Evolutionary conservation across 495 filamentous ascomycete species (phyloP).

Genomic region (Penicillium samsonianum): DNA sequence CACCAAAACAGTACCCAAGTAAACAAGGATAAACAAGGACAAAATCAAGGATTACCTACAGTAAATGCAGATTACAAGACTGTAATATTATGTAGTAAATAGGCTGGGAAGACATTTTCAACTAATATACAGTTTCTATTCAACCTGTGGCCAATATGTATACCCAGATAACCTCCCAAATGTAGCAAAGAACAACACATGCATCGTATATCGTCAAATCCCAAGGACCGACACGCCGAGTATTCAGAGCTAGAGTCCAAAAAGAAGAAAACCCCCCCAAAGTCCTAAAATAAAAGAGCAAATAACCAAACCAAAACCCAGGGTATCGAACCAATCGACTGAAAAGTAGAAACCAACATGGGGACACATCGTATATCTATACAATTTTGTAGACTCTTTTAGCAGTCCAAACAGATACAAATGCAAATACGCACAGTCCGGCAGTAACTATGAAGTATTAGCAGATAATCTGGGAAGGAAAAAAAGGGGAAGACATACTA

Average conservation of each 20-base stretch:
- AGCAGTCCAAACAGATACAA: slow-evolving; percentile 76
- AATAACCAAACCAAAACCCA: slow-evolving; percentile 1
- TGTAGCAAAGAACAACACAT: slow-evolving; percentile 2
- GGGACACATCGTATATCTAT: slow-evolving; percentile 22
- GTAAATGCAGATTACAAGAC: background rate
- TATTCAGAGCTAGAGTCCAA: slow-evolving; percentile 2
- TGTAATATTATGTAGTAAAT: background rate
- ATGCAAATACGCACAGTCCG: slow-evolving; percentile 73
- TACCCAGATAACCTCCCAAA: background rate
- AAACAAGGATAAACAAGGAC: too few relatives aligned
- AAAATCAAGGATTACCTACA: too few relatives aligned
- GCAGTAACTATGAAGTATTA: slow-evolving; percentile 59
- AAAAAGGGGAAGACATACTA: slow-evolving; percentile 41
- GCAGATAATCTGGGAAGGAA: slow-evolving; percentile 6
- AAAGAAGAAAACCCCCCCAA: background rate
- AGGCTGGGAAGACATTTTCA: background rate
- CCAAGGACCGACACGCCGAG: background rate
- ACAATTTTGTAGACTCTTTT: slow-evolving; percentile 76
- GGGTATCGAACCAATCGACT: slow-evolving; percentile 6
- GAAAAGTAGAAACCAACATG: background rate
- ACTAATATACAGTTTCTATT: slow-evolving; percentile 12
- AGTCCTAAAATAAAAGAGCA: background rate
- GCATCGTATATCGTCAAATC: slow-evolving; percentile 8
- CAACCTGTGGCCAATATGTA: slow-evolving; percentile 2
- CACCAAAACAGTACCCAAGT: background rate